Evolutionary conservation across 108 stramenopile species (phyloP).

Genomic region (Skeletonema marinoi): DNA sequence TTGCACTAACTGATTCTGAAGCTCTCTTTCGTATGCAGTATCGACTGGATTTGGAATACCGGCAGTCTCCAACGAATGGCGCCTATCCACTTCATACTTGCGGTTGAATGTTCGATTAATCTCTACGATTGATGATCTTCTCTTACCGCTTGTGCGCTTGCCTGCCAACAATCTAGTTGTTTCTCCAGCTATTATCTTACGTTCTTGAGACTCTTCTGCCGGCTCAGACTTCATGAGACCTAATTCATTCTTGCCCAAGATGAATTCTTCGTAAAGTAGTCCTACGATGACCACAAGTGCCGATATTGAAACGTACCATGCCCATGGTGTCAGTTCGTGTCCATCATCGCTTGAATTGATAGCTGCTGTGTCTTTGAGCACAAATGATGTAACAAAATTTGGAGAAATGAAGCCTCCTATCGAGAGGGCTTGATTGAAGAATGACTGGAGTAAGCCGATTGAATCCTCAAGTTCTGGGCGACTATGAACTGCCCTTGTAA

Average conservation of each 20-base stretch:
- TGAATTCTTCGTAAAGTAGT: slow-evolving; percentile 12
- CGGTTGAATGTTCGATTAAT: slow-evolving; percentile 29
- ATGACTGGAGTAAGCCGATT: slow-evolving; percentile 22
- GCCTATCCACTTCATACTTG: slow-evolving; percentile 29
- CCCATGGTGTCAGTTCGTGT: slow-evolving; percentile 12
- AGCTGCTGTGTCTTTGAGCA: slow-evolving; percentile 1
- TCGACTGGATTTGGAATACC: slow-evolving; percentile 18
- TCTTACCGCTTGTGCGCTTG: neutral
- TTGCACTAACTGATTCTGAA: slow-evolving; percentile 1
- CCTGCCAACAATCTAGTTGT: neutral
- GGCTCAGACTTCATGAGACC: neutral
- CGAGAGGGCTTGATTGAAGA: slow-evolving; percentile 15
- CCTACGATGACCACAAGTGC: slow-evolving; percentile 5
- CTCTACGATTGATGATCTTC: slow-evolving; percentile 36
- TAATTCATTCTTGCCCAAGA: slow-evolving; percentile 8
- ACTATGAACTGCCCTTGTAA: slow-evolving; percentile 6
- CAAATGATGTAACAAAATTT: slow-evolving; percentile 5
- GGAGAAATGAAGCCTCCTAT: slow-evolving; percentile 25
- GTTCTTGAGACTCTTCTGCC: neutral
- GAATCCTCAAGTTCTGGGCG: slow-evolving; percentile 18
- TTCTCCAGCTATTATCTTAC: neutral
- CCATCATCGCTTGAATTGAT: neutral
- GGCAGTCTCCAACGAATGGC: slow-evolving; percentile 13
- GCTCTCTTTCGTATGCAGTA: slow-evolving; percentile 7
- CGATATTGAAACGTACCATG: slow-evolving; percentile 3